Base-by-base conservation (phyloP, 768 basidiomycete genomes). In the Rhodotorula diobovata region DNA sequence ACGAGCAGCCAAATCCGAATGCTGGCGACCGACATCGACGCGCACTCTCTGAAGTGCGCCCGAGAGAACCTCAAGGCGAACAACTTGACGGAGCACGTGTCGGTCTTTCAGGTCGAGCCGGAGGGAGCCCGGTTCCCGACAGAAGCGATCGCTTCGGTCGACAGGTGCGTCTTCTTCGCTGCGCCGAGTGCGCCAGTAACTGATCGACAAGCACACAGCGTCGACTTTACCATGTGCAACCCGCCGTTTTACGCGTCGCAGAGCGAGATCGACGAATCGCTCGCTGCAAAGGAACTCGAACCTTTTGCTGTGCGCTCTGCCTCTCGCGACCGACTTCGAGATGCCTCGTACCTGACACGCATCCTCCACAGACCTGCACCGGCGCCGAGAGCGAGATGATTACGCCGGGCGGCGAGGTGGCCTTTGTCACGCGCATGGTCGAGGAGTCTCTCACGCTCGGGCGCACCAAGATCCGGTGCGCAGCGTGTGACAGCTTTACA, bases 211-310 rank as follows among this genome's bases (percentile, higher is more conserved):
- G 10, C 23, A 8, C 23, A n/a, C 63, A 87, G 85, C 8, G 86
- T 87, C 76, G 86, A 89, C 67, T 92, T 95, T 74, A 87, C 88
- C 0, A 91, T 98, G 87, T 97, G 94, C 81, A 99, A 98, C 79
- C 95, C 95, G 0, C 95, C 95, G 0, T 99, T 99, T 80, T 98
- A 96, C 78, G 79, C 83, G n/a, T 90, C 87, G 67, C 77, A 79
- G 1, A 86, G 87, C 41, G 95, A 98, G 68, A 84, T 93, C 15
- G 73, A 77, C 0, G 77, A 80, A 5, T 87, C 87, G 4, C 85
- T 87, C 0, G 84, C 84, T 30, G 81, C 81, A 12, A 97, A 98
- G 76, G 85, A 86, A 58, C 79, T 83, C 23, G 82, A 81, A 12
- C 89, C 95, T 0, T 87, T 83, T 75, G 89, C 90, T 4, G 93